A percentile compares a stretch with the other conserved stretches of the same genome.
Evolutionary conservation across 495 filamentous ascomycete species (phyloP).

Genomic region (Chaetomium cochliodes): DNA sequence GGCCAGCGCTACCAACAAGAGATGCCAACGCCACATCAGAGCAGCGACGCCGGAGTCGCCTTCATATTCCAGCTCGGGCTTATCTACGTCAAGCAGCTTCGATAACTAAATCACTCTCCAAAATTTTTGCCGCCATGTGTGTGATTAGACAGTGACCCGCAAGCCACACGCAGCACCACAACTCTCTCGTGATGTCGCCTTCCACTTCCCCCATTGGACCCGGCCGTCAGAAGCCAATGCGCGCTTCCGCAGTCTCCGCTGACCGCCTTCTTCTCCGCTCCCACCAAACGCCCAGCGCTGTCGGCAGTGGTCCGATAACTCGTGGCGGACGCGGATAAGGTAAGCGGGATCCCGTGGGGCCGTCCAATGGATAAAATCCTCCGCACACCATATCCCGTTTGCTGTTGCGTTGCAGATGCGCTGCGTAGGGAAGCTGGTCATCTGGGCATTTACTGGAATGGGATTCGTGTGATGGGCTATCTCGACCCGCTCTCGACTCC

Average conservation of each 20-base stretch:
- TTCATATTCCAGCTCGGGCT: background rate
- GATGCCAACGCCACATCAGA: background rate
- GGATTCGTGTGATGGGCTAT: background rate
- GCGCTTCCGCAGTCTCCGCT: background rate
- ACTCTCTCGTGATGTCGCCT: conserved; percentile 27
- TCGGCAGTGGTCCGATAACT: conserved; percentile 9
- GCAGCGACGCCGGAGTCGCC: background rate
- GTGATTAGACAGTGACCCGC: background rate
- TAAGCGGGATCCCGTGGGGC: background rate
- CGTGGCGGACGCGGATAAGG: conserved; percentile 3
- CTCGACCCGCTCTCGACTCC: too few species aligned
- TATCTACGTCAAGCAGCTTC: background rate
- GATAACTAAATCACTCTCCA: background rate
- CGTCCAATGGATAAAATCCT: conserved; percentile 15
- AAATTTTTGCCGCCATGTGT: conserved; percentile 1
- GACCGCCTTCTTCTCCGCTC: conserved; percentile 6
- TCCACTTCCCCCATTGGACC: conserved; percentile 24
- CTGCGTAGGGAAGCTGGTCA: conserved; percentile 26
- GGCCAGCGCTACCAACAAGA: too few species aligned
- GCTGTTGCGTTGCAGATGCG: conserved; percentile 5
- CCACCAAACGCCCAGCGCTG: background rate
- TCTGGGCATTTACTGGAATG: conserved; percentile 25
- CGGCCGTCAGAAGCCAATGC: background rate
- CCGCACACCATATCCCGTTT: background rate
- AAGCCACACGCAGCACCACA: conserved; percentile 26